Evolutionary conservation across 2,329 filamentous ascomycete genomes (phyloP).

Genomic region (Exserohilum rostratum): DNA sequence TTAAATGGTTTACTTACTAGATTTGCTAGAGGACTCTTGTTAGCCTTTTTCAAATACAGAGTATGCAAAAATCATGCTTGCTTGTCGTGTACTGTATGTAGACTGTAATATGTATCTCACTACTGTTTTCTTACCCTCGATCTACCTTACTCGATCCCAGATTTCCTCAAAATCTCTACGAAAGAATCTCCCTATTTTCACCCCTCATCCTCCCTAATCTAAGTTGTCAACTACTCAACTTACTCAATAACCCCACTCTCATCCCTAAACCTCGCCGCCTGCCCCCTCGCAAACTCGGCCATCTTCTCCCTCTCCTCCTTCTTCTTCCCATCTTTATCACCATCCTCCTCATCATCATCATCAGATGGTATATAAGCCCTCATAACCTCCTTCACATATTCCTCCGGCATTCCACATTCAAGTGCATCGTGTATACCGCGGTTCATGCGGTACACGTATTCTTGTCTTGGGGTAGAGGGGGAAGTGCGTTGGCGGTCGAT

Average conservation of each 20-base stretch:
- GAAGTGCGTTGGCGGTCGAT: constrained; percentile 56
- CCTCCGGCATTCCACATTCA: constrained; percentile 58
- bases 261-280: constrained; percentile 45
- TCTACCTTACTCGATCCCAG: too few relatives aligned
- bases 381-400: constrained; percentile 63
- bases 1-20: not conserved
- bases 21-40: too few relatives aligned
- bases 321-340: constrained; percentile 23
- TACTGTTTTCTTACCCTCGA: too few relatives aligned
- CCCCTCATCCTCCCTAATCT: too few relatives aligned
- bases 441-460: constrained; percentile 71
- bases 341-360: constrained; percentile 16
- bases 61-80: too few relatives aligned
- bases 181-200: too few relatives aligned
- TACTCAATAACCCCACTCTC: constrained; percentile 36
- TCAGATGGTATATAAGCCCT: constrained; percentile 56
- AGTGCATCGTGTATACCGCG: constrained; percentile 65
- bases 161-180: too few relatives aligned
- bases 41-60: too few relatives aligned
- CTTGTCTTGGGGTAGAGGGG: constrained; percentile 55
- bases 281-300: constrained; percentile 41
- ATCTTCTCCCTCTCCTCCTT: not conserved
- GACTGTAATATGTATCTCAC: too few relatives aligned
- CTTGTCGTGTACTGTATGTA: too few relatives aligned
- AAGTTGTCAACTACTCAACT: too few relatives aligned